phyloP scores from a whole-genome alignment of 345 rosid genomes.

The Syzygium jambos region DNA sequence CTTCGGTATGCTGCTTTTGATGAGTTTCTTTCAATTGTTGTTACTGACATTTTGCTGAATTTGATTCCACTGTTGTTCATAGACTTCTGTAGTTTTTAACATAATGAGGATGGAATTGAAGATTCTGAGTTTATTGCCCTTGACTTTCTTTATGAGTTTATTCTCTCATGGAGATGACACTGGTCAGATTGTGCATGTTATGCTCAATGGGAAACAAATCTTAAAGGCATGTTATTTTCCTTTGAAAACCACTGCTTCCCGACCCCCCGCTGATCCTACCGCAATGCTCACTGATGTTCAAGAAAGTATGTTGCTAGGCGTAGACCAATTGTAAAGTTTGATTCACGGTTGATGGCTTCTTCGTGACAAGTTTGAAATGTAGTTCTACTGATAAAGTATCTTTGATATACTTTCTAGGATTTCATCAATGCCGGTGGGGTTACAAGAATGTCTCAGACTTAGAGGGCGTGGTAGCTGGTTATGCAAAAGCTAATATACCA shows the following conservation, averaged over 20 bases:
- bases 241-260: background rate
- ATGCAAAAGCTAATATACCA: constrained; percentile 57
- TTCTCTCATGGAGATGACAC: background rate
- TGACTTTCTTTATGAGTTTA: background rate
- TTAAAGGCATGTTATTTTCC: background rate
- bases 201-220: background rate
- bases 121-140: background rate
- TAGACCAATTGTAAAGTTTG: background rate
- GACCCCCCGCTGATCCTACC: background rate
- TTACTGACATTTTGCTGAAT: background rate
- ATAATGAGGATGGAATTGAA: background rate
- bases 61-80: background rate
- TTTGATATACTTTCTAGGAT: constrained; percentile 25
- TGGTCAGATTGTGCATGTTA: background rate
- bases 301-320: background rate
- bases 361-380: background rate
- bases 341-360: background rate
- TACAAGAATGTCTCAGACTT: constrained; percentile 49
- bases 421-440: constrained; percentile 63
- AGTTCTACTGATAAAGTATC: background rate
- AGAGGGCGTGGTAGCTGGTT: constrained; percentile 49
- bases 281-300: background rate
- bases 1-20: constrained; percentile 25
- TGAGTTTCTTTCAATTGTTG: background rate
- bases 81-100: background rate